Evolutionary conservation across 768 basidiomycete species (phyloP).

Genomic region (Sarcomyxa edulis): DNA sequence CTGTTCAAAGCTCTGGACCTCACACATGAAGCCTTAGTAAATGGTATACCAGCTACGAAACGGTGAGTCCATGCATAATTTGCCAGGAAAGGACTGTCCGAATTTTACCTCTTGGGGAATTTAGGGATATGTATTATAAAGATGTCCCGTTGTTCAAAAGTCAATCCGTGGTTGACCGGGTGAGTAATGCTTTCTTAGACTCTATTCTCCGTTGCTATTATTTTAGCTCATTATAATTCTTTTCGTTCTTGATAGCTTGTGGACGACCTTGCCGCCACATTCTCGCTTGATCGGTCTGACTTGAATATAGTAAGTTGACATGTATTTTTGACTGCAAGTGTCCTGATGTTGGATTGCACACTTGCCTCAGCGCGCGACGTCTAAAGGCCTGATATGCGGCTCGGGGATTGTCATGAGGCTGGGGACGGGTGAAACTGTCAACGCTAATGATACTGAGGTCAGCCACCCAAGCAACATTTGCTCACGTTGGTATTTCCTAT

Average conservation of each 20-base stretch:
- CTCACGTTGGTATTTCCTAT: neutral
- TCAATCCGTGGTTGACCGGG: constrained; percentile 77
- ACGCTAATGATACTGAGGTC: constrained; percentile 57
- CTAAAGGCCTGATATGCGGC: constrained; percentile 85
- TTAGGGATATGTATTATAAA: constrained; percentile 89
- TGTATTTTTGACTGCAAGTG: neutral
- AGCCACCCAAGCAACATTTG: constrained; percentile 5
- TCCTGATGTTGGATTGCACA: constrained; percentile 4
- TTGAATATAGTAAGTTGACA: constrained; percentile 63
- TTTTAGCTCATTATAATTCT: neutral
- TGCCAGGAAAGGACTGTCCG: too few species aligned
- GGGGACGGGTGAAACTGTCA: constrained; percentile 44
- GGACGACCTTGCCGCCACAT: constrained; percentile 85
- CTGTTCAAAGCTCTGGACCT: constrained; percentile 61
- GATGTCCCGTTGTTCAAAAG: constrained; percentile 74
- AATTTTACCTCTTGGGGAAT: constrained; percentile 1
- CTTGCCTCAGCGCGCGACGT: constrained; percentile 67
- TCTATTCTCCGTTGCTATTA: neutral
- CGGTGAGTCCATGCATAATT: constrained; percentile 29
- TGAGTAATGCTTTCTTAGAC: constrained; percentile 21
- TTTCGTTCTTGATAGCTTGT: constrained; percentile 71
- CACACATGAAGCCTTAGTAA: constrained; percentile 61
- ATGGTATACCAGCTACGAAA: constrained; percentile 57
- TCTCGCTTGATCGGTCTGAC: constrained; percentile 65
- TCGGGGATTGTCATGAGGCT: constrained; percentile 55